These are phyloP conservation scores for Passalora sequoiae DNA, from an alignment of 2,329 filamentous ascomycete genomes.

Conservation along the genomic window DNA sequence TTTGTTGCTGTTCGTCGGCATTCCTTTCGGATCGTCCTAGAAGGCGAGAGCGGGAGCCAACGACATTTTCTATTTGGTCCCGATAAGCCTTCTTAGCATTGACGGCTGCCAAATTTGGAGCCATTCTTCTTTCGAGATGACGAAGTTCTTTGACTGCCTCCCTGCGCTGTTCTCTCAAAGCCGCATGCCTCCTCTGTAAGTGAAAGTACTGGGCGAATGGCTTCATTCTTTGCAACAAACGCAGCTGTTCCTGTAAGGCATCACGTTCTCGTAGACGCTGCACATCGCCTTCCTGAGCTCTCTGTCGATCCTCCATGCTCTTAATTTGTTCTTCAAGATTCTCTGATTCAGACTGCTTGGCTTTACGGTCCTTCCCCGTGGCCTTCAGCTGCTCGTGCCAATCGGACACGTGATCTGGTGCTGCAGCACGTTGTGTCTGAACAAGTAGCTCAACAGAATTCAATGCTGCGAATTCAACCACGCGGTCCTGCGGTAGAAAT, in stretches of 20 bases:
- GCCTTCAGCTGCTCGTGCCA: constrained; percentile 72
- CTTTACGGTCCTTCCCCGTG: constrained; percentile 65
- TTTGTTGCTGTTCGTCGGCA: constrained; percentile 35
- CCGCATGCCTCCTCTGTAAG: constrained; percentile 45
- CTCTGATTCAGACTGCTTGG: constrained; percentile 45
- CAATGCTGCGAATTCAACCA: constrained; percentile 85
- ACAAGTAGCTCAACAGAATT: constrained; percentile 74
- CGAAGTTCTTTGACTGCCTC: constrained; percentile 54
- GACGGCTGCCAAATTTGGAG: constrained; percentile 65
- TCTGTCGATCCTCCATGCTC: constrained; percentile 67
- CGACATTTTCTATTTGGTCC: constrained; percentile 51
- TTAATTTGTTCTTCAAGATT: constrained; percentile 59
- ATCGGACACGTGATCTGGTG: constrained; percentile 69
- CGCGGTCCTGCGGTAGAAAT: constrained; percentile 91
- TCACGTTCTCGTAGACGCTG: constrained; percentile 74
- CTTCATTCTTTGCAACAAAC: constrained; percentile 60
- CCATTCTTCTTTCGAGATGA: constrained; percentile 55
- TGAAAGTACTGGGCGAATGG: constrained; percentile 62
- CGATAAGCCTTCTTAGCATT: constrained; percentile 66
- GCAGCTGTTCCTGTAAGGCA: constrained; percentile 59
- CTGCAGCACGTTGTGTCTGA: constrained; percentile 84
- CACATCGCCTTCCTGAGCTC: constrained; percentile 71
- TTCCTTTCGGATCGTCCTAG: constrained; percentile 54
- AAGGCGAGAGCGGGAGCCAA: constrained; percentile 51
- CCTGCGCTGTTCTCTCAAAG: constrained; percentile 53